Evolutionary conservation across 163 green algal species (phyloP), one percentile per base, ranked within the genome.

Genomic region (Chlamydomonas reinhardtii): DNA sequence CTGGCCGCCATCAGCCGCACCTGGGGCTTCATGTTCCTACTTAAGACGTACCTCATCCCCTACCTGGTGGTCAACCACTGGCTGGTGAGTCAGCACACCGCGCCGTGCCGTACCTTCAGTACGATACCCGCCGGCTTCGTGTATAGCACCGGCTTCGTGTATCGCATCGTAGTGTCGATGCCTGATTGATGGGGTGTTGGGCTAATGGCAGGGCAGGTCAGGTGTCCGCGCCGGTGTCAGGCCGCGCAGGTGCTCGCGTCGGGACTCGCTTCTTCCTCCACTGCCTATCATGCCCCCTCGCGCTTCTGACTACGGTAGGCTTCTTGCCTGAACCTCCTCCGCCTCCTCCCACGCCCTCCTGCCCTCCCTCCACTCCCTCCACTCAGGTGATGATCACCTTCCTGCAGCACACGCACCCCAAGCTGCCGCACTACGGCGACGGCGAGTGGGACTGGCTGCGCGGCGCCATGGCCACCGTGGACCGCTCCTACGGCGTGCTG

Each of bases 401-500:
- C 87, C 94, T 98, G 85, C 96, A 98, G 91, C 96, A 98, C 95
- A 97, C 94, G 20, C 95, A 99, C 92, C 94, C 95, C 19, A 92
- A 90, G 31, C 92, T 98, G 82, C 95, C 96, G 4, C 96, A 98
- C 92, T 99, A 97, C 85, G 88, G 89, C 15, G 92, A 92, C 54
- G 76, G 92, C n/a, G 95, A 98, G 90, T 99, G 97, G 97, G 94
- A 98, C 87, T 99, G 96, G 96, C 92, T 99, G 77, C 88, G 95
- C 0, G 97, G 97, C 54, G 97, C 97, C 9, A 91, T 99, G 71
- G 90, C 94, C 54, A 99, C 97, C 39, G 94, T 98, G 17, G 97
- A 99, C 92, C 92, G 96, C 64, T 91, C 83, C 76, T 98, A 97
- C 84, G 96, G 96, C 81, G 69, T 98, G 80, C 90, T 98, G 82